A percentile compares a stretch with the other conserved stretches of the same genome.
These are phyloP conservation scores for Chaetomium tenue DNA, from an alignment of 495 filamentous ascomycete genomes.

Conservation along the genomic window DNA sequence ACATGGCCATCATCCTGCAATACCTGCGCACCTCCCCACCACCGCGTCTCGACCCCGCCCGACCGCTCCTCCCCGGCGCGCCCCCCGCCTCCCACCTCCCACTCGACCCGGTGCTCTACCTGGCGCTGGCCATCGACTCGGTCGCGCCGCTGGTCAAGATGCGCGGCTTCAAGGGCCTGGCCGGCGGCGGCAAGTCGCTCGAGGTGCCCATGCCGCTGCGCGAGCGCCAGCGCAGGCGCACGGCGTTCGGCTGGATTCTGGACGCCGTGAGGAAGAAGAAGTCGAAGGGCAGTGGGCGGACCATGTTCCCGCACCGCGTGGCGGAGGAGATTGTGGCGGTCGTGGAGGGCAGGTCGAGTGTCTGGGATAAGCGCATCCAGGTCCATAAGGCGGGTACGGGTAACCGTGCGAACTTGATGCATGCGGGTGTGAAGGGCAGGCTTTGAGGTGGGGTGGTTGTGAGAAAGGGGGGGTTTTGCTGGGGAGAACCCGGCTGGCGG, in stretches of 20 bases:
- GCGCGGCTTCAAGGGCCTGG: constrained; percentile 68
- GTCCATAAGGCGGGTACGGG: constrained; percentile 74
- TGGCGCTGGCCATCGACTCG: constrained; percentile 89
- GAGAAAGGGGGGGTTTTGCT: neutral
- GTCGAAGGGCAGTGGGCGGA: constrained; percentile 59
- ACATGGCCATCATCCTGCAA: constrained; percentile 82
- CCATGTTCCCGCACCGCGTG: constrained; percentile 69
- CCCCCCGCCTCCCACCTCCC: constrained; percentile 73
- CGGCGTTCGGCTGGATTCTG: constrained; percentile 83
- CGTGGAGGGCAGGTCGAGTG: constrained; percentile 76
- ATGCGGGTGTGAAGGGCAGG: constrained; percentile 17
- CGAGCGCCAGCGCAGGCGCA: constrained; percentile 69
- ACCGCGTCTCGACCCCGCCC: constrained; percentile 63
- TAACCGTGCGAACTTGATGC: constrained; percentile 66
- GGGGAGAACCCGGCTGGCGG: neutral
- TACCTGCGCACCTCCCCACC: constrained; percentile 80
- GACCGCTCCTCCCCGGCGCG: constrained; percentile 68
- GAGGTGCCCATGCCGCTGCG: constrained; percentile 77
- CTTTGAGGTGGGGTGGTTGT: constrained; percentile 11
- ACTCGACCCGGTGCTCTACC: constrained; percentile 72
- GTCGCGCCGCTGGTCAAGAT: constrained; percentile 87
- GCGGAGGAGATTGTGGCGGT: constrained; percentile 85
- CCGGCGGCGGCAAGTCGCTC: constrained; percentile 80
- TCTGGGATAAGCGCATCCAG: constrained; percentile 74
- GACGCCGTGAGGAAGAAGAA: constrained; percentile 71